phyloP scores from a whole-genome alignment of 345 rosid genomes.

The Moricandia arvensis region DNA sequence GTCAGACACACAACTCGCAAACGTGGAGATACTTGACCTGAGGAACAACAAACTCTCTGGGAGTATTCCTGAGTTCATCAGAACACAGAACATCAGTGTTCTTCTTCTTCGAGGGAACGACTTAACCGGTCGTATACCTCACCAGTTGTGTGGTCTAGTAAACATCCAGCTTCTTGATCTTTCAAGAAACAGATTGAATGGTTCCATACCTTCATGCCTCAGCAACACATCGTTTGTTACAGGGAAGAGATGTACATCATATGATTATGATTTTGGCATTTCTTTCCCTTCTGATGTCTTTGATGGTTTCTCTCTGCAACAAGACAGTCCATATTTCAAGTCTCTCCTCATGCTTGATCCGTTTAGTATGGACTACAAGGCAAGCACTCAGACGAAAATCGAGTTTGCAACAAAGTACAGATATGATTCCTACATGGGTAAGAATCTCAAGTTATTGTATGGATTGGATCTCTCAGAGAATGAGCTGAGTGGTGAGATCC shows the following conservation, averaged over 20 bases:
- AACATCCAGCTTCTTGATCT: conserved; percentile 1
- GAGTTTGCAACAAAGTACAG: background rate
- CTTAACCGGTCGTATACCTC: background rate
- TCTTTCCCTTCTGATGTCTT: conserved; percentile 2
- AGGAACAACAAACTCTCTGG: conserved; percentile 10
- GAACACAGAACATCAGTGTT: background rate
- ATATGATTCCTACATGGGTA: conserved; percentile 7
- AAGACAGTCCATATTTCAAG: background rate
- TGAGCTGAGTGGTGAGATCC: conserved; percentile 35
- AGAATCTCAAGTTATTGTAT: background rate
- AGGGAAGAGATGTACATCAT: background rate
- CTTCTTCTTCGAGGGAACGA: conserved; percentile 12
- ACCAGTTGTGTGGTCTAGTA: background rate
- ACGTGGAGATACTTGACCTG: conserved; percentile 3
- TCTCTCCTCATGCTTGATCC: conserved; percentile 9
- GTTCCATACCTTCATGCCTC: conserved; percentile 19
- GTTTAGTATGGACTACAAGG: background rate
- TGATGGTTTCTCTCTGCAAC: background rate
- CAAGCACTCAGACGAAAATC: background rate
- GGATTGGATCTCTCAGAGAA: conserved; percentile 46
- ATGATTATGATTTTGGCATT: background rate
- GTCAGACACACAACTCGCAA: too few species aligned
- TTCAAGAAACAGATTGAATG: background rate
- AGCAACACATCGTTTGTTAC: conserved; percentile 3
- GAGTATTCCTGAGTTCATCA: background rate